Evolutionary conservation across 2,329 filamentous ascomycete genomes (phyloP), one percentile per base, ranked within the genome.

Genomic region (Sarocladiaceae sp.): DNA sequence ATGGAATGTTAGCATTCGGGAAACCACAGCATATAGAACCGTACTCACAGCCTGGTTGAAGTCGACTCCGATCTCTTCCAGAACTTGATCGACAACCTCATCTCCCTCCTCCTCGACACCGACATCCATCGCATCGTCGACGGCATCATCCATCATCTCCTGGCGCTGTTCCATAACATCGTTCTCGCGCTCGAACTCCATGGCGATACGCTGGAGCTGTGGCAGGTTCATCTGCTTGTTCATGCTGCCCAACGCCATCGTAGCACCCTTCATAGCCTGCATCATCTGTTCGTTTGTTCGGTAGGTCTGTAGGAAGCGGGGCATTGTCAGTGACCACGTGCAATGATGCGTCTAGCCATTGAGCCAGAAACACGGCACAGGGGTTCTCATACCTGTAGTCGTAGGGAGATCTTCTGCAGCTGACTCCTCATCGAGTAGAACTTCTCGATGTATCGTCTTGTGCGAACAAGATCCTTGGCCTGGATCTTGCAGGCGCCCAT

Each of bases 261-360:
- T 97, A 4, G 94, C 94, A 29, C 94, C 94, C 71, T 97, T 99
- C 94, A 99, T 97, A 8, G 92, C 94, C 71, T 96, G 90, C 92
- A 97, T 97, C 94, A 99, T 99, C 71, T 97, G 93, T 70, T 99
- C 94, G 70, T 99, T 99, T 59, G 92, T 97, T 58, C 94, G 86
- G 58, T 97, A 93, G 48, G 94, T 99, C 90, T 96, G 62, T 17
- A 23, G 3, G 7, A 13, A 23, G 12, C 50, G 48, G 29, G 12
- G 17, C 29, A 39, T 25, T 12, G 20, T 37, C n/a, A 39, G 48
- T 17, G 26, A 29, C 20, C 23, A 12, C 35, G n/a, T n/a, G n/a
- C n/a, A n/a, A n/a, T n/a, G n/a, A n/a, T n/a, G n/a, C n/a, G n/a
- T n/a, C n/a, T n/a, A n/a, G n/a, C n/a, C n/a, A n/a, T n/a, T n/a